Base-by-base conservation (phyloP, 2,329 filamentous ascomycete species). In the Bimuria novae-zelandiae region DNA sequence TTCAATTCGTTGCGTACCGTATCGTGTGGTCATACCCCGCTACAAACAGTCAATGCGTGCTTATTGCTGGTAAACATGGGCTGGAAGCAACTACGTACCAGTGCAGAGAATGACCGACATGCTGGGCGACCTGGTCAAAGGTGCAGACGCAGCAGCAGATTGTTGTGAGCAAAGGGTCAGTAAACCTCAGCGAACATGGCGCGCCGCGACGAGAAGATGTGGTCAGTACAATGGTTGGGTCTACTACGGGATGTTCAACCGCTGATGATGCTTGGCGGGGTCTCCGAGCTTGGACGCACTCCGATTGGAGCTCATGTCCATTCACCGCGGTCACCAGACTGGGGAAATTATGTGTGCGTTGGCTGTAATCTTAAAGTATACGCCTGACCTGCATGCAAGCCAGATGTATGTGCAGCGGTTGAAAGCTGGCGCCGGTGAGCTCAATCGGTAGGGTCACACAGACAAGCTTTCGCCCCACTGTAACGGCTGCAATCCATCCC, bases 11-110 rank as follows among this genome's bases (percentile, higher is more conserved):
- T 17, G 5, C 77, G 65, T 79, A 89, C 87, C 87, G 81, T 60
- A 90, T 90, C 25, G 87, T 90, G 74, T 89, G 87, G 73, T 89
- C 87, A 75, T 89, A 89, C 58, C 87, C 87, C 68, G 87, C 87
- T 84, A 71, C 35, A 60, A 55, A 40, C 29, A 56, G 68, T 73
- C 49, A 71, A 70, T 32, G 19, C 40, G 7, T 3, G 40, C 11
- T 19, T 17, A 19, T 8, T 30, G 25, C 8, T 30, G n/a, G n/a
- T 19, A 43, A n/a, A 22, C 2, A 35, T 30, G 29, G 23, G 29
- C 16, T 25, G 29, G 42, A 23, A 45, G 12, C 49, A 57, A 49
- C 55, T 55, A 62, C 79, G 70, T 74, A 86, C 84, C 84, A 55
- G 85, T 88, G 65, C 84, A 87, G 32, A 88, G 77, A 66, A 88